Conservation (phyloP, 2,329 filamentous ascomycete species). For the Huntiella moniliformis region DNA sequence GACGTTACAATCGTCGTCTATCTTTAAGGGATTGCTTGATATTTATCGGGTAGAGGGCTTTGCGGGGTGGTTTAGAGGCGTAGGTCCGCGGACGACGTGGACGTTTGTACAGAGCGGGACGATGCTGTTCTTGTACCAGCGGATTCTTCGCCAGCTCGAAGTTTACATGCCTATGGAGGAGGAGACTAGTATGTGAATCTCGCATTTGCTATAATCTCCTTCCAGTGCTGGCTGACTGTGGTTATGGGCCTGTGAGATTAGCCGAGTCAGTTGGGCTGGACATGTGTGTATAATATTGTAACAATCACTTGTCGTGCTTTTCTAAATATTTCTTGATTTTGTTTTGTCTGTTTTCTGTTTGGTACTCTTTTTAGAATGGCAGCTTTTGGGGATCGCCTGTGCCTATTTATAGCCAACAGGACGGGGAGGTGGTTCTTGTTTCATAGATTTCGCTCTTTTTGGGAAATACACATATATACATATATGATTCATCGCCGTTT, state of each 20-base stretch:
- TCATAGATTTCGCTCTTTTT: not conserved
- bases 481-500: no score
- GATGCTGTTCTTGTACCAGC: constrained; percentile 92
- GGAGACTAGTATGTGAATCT: constrained; percentile 13
- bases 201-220: not conserved
- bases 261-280: constrained; percentile 1
- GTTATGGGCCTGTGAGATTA: not conserved
- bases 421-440: not conserved
- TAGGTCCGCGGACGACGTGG: constrained; percentile 85
- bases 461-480: no score
- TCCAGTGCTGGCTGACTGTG: constrained; percentile 13
- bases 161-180: constrained; percentile 20
- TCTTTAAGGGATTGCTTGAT: constrained; percentile 62
- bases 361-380: not conserved
- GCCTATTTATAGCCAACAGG: not conserved
- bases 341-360: constrained; percentile 3
- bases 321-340: constrained; percentile 5
- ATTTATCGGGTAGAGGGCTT: constrained; percentile 85
- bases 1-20: constrained; percentile 73
- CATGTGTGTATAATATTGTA: constrained; percentile 13
- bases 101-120: constrained; percentile 93
- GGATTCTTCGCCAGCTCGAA: constrained; percentile 61
- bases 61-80: constrained; percentile 80
- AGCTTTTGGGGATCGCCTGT: no score
- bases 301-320: constrained; percentile 5